These are phyloP conservation scores for Plantago ovata DNA, from an alignment of 257 asterid genomes.

Conservation along the genomic window DNA sequence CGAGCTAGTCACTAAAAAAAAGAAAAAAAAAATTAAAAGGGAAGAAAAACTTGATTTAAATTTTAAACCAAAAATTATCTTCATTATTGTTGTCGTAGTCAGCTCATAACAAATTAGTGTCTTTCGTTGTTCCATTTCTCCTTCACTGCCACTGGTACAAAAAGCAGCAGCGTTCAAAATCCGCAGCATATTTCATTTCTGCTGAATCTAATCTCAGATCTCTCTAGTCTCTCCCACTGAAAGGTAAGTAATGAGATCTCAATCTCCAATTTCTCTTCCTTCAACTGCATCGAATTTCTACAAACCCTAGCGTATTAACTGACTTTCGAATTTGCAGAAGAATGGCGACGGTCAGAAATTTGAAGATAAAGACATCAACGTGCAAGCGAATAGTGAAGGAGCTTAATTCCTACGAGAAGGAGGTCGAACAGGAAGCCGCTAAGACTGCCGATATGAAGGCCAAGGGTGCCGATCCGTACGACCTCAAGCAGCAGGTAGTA, in stretches of 20 bases:
- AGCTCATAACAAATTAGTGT: too few relatives aligned
- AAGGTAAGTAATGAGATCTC: not conserved
- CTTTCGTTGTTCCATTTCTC: too few relatives aligned
- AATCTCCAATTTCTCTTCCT: not conserved
- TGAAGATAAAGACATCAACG: constrained; percentile 87
- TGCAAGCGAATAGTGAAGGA: constrained; percentile 78
- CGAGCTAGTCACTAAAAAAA: too few relatives aligned
- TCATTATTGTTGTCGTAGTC: too few relatives aligned
- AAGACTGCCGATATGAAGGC: constrained; percentile 87
- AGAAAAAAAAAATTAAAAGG: too few relatives aligned
- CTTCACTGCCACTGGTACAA: too few relatives aligned
- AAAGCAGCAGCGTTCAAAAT: too few relatives aligned
- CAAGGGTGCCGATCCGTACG: constrained; percentile 76
- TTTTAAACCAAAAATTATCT: too few relatives aligned
- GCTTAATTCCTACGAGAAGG: constrained; percentile 80
- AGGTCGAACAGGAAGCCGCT: constrained; percentile 76
- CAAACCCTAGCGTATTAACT: constrained; percentile 7
- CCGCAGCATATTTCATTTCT: not conserved
- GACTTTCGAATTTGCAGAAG: not conserved
- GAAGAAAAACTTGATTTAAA: too few relatives aligned
- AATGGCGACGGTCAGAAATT: constrained; percentile 59
- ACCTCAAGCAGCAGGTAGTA: constrained; percentile 91
- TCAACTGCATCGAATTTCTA: not conserved
- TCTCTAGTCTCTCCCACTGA: not conserved
- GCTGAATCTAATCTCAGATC: not conserved